A percentile compares a stretch with the other conserved stretches of the same genome.
These are phyloP conservation scores for Pneumocystis sp. DNA, from an alignment of 1,139 yeast species.

Conservation along the genomic window DNA sequence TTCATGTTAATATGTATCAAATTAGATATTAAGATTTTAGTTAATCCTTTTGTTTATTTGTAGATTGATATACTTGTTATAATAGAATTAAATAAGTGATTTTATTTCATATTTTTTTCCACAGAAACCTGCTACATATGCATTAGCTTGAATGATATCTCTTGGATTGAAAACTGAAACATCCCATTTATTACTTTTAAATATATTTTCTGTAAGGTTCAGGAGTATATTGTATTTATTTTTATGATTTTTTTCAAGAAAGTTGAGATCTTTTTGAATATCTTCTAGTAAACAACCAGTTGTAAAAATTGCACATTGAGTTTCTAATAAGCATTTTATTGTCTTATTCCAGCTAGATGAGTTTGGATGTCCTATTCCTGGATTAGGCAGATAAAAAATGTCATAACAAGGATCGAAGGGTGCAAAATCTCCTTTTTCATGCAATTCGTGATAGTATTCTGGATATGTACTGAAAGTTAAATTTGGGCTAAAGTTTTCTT, in stretches of 20 bases:
- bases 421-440: slow-evolving; percentile 84
- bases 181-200: slow-evolving; percentile 86
- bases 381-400: slow-evolving; percentile 84
- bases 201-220: slow-evolving; percentile 57
- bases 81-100: slow-evolving; percentile 41
- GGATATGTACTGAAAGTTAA: slow-evolving; percentile 71
- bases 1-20: not conserved
- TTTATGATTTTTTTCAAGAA: slow-evolving; percentile 50
- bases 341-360: slow-evolving; percentile 70
- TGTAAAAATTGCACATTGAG: slow-evolving; percentile 80
- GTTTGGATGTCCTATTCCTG: slow-evolving; percentile 80
- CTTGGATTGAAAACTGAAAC: slow-evolving; percentile 81
- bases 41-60: not conserved
- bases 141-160: slow-evolving; percentile 83
- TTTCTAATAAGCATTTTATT: slow-evolving; percentile 71
- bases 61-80: not conserved
- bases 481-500: slow-evolving; percentile 60
- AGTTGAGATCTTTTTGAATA: slow-evolving; percentile 49
- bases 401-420: slow-evolving; percentile 96
- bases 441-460: slow-evolving; percentile 76
- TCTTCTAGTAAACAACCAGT: slow-evolving; percentile 82
- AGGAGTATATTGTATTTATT: slow-evolving; percentile 71
- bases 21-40: not conserved
- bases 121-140: slow-evolving; percentile 75
- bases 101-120: slow-evolving; percentile 61